Percentiles rank a stretch among this genome's conserved stretches.
Conservation (phyloP, 306 rosid genomes). For the Gleditsia sinensis region DNA sequence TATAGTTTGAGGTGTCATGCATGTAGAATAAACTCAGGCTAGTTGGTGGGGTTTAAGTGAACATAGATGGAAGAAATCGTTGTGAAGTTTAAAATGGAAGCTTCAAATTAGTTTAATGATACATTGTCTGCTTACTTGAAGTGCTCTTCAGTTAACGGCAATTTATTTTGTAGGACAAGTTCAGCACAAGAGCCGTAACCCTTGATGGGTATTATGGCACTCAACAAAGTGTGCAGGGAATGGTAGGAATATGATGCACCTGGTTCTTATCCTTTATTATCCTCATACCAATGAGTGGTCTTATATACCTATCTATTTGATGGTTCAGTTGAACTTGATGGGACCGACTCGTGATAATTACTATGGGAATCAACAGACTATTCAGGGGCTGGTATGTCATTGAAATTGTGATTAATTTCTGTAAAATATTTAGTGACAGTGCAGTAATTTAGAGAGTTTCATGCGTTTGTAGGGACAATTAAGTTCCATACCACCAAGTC, state of each 20-base stretch:
- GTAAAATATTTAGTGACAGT: conserved; percentile 4
- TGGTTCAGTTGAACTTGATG: conserved; percentile 90
- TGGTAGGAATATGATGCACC: conserved; percentile 56
- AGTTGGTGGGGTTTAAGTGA: not conserved
- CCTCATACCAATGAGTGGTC: conserved; percentile 1
- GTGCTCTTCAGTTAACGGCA: conserved; percentile 21
- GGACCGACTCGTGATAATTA: conserved; percentile 94
- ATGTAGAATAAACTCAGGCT: conserved; percentile 17
- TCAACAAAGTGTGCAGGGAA: conserved; percentile 83
- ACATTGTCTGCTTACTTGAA: conserved; percentile 29
- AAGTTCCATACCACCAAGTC: conserved; percentile 85
- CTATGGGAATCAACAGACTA: conserved; percentile 88
- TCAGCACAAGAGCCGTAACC: conserved; percentile 75
- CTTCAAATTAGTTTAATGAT: conserved; percentile 26
- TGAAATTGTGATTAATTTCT: conserved; percentile 10
- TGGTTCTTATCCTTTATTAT: conserved; percentile 34
- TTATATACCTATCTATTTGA: conserved; percentile 29
- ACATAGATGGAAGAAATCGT: not conserved
- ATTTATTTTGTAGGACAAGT: conserved; percentile 71
- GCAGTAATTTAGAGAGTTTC: conserved; percentile 25
- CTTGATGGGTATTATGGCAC: conserved; percentile 87
- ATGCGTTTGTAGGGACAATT: conserved; percentile 76
- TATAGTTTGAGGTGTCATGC: not conserved
- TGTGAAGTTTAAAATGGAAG: conserved; percentile 25
- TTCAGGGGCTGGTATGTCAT: conserved; percentile 83